These are phyloP conservation scores for Phyllosticta ampelicida DNA, from an alignment of 2,329 filamentous ascomycete species.

Conservation along the genomic window DNA sequence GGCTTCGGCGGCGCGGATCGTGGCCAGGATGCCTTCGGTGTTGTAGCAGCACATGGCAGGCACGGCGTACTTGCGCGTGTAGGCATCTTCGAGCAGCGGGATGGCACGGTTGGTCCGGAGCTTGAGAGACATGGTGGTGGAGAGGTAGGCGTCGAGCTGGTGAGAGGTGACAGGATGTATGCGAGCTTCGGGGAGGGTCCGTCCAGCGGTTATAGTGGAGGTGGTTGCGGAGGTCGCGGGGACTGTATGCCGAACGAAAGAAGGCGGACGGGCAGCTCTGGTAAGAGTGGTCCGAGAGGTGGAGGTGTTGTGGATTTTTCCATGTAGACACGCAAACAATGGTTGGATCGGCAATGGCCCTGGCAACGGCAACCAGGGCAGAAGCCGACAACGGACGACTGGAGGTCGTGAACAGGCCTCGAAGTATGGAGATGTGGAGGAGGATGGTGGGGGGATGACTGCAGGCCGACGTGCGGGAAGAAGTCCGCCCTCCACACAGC, in stretches of 20 bases:
- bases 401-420: too few species aligned
- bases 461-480: not conserved
- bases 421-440: too few species aligned
- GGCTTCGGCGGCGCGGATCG: slow-evolving; percentile 56
- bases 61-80: slow-evolving; percentile 46
- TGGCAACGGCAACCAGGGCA: not conserved
- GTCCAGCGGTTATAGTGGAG: not conserved
- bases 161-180: not conserved
- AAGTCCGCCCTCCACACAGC: not conserved
- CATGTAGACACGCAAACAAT: not conserved
- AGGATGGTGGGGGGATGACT: too few species aligned
- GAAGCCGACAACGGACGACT: not conserved
- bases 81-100: slow-evolving; percentile 46
- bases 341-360: not conserved
- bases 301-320: not conserved
- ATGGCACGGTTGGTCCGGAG: slow-evolving; percentile 15
- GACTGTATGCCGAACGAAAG: not conserved
- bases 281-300: not conserved
- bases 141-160: not conserved
- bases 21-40: slow-evolving; percentile 58
- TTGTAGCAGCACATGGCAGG: slow-evolving; percentile 57
- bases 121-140: not conserved
- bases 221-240: not conserved
- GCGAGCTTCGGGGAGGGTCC: not conserved
- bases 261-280: not conserved